phyloP scores from a whole-genome alignment of 2,329 filamentous ascomycete species.

The Trichoderma guizhouense region DNA sequence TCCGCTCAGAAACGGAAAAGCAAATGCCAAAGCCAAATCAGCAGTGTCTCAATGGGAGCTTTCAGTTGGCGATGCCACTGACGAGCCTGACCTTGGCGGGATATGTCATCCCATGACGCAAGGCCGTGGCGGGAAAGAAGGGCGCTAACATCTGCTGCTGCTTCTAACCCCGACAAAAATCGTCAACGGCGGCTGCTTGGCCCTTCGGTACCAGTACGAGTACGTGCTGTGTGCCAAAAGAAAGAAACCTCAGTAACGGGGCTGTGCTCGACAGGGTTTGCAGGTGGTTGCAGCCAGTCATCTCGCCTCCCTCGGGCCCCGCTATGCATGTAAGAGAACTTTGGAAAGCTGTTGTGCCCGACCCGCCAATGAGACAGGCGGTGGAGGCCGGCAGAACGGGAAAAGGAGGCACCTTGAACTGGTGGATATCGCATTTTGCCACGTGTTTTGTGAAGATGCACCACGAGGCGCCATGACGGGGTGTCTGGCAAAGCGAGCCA shows the following conservation, averaged over 20 bases:
- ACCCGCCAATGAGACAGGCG: neutral
- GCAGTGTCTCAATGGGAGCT: neutral
- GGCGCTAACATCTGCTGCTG: neutral
- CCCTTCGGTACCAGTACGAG: neutral
- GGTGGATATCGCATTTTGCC: constrained; percentile 25
- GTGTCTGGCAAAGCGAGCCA: neutral
- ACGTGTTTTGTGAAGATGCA: constrained; percentile 30
- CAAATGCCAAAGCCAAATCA: neutral
- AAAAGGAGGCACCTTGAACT: constrained; percentile 11
- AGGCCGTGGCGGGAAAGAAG: neutral
- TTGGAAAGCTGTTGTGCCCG: neutral
- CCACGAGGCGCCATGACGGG: constrained; percentile 11
- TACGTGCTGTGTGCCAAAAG: neutral
- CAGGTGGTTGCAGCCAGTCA: neutral
- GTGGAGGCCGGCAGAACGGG: neutral
- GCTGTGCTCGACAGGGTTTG: neutral
- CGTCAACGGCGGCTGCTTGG: neutral
- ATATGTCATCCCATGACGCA: neutral
- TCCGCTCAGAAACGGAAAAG: neutral
- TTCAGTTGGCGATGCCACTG: neutral
- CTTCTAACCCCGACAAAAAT: neutral
- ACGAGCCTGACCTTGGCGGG: neutral
- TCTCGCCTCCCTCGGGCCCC: neutral
- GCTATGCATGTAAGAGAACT: neutral
- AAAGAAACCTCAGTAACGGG: neutral